Conservation (phyloP, 495 filamentous ascomycete species). For the Lepidopterella palustris region DNA sequence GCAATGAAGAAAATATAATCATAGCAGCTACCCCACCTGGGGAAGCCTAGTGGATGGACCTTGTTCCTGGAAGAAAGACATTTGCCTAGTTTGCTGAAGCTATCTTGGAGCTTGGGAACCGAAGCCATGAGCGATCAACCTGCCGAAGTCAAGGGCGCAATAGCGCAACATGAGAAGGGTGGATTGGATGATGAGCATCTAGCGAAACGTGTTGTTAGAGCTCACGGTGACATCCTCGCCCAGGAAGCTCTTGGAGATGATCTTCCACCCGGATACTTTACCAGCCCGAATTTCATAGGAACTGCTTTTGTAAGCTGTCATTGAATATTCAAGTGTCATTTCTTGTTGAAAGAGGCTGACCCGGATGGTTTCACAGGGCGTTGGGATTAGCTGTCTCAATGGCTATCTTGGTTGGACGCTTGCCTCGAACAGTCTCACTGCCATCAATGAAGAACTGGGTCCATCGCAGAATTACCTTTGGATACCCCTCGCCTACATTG, state of each 20-base stretch:
- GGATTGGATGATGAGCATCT: background rate
- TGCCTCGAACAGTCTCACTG: slow-evolving; percentile 25
- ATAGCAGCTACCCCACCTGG: no score
- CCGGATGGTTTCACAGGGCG: slow-evolving; percentile 10
- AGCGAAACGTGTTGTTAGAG: background rate
- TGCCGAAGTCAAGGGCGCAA: no score
- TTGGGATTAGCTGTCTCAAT: slow-evolving; percentile 14
- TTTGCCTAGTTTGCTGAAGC: no score
- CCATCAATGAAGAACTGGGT: slow-evolving; percentile 30
- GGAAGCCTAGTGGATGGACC: no score
- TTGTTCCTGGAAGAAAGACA: no score
- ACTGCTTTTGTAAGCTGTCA: no score
- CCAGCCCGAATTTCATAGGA: slow-evolving; percentile 28
- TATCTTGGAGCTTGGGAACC: no score
- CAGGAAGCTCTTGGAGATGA: slow-evolving; percentile 6
- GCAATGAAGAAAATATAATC: no score
- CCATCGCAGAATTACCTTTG: slow-evolving; percentile 25
- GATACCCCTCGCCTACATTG: slow-evolving; percentile 30
- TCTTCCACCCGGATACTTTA: slow-evolving; percentile 26
- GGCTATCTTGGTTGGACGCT: slow-evolving; percentile 27
- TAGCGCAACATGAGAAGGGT: no score
- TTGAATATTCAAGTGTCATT: slow-evolving; percentile 12
- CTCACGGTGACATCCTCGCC: background rate
- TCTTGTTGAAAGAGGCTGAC: background rate
- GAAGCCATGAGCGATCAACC: no score